A percentile compares a stretch with the other conserved stretches of the same genome.
phyloP scores from a whole-genome alignment of 1,139 yeast species.

The Suhomyces yuchorum region DNA sequence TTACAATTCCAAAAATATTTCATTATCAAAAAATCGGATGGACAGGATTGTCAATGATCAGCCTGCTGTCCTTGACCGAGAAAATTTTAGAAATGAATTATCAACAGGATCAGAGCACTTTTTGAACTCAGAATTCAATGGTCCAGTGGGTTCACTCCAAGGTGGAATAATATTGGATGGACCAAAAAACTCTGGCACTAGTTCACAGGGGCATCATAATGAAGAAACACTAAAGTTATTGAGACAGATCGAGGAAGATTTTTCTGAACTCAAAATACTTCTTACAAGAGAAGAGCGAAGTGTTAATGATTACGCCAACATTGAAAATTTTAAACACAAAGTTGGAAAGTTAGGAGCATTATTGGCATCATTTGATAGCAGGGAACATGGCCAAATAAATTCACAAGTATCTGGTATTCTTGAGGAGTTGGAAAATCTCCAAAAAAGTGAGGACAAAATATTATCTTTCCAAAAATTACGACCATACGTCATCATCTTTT shows the following conservation, averaged over 20 bases:
- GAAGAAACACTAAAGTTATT: background rate
- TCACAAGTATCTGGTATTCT: constrained; percentile 6
- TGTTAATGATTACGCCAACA: constrained; percentile 1
- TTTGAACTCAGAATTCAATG: constrained; percentile 4
- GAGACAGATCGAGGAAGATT: constrained; percentile 1
- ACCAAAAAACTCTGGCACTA: background rate
- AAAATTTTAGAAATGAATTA: background rate
- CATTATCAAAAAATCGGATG: no score
- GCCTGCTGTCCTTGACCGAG: background rate
- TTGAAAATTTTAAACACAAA: constrained; percentile 2
- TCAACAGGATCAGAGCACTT: no score
- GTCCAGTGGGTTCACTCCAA: background rate
- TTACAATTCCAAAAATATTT: background rate
- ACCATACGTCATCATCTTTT: background rate
- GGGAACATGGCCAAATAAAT: background rate
- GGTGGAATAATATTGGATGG: background rate
- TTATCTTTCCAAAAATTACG: background rate
- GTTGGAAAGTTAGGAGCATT: constrained; percentile 8
- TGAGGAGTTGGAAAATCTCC: constrained; percentile 14
- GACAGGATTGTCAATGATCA: background rate
- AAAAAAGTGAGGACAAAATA: background rate
- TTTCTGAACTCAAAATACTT: constrained; percentile 3
- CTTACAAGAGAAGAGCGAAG: constrained; percentile 1
- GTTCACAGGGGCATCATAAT: no score
- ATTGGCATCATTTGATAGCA: background rate